phyloP scores from a whole-genome alignment of 2,329 filamentous ascomycete species.

The Paecilomyces fulvus region DNA sequence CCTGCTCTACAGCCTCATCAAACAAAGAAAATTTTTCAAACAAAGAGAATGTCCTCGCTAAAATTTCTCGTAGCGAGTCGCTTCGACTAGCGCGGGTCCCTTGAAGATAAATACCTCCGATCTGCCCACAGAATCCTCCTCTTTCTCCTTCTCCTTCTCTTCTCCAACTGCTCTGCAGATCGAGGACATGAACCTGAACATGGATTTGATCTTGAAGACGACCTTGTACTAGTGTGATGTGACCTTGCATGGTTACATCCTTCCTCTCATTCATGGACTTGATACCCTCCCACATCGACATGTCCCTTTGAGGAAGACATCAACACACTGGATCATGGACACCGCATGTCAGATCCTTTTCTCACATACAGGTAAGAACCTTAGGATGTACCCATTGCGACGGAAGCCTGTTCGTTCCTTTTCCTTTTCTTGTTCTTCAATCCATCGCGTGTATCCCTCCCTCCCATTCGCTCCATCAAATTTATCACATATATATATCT shows the following conservation, averaged over 20 bases:
- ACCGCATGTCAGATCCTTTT: background rate
- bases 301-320: background rate
- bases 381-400: background rate
- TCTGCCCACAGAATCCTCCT: background rate
- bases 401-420: background rate
- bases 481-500: background rate
- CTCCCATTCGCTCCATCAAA: background rate
- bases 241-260: background rate
- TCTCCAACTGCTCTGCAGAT: background rate
- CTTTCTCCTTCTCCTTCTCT: background rate
- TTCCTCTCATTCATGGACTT: background rate
- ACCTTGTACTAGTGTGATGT: background rate
- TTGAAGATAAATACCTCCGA: background rate
- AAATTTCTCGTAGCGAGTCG: background rate
- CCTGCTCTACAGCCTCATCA: background rate
- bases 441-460: too few relatives aligned
- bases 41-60: background rate
- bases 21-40: background rate
- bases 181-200: background rate
- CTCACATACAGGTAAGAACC: background rate
- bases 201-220: background rate
- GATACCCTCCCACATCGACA: background rate
- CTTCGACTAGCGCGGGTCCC: background rate
- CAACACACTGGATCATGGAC: background rate
- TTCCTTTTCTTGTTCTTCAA: background rate